Evolutionary conservation across 257 asterid genomes (phyloP).

Genomic region (Mentha longifolia): DNA sequence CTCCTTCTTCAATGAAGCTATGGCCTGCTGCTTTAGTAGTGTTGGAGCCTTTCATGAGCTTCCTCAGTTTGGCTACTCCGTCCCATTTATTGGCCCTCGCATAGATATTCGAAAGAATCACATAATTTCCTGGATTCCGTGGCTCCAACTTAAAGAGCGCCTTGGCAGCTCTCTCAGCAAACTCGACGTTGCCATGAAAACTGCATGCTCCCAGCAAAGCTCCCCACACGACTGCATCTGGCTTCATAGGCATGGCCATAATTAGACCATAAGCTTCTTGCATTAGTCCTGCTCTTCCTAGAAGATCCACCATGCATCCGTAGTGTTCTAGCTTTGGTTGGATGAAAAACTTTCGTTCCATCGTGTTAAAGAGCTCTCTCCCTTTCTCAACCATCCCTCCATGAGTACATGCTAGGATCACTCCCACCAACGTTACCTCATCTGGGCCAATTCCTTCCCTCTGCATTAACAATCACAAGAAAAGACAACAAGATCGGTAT

Average conservation of each 20-base stretch:
- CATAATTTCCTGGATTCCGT: slow-evolving; percentile 83
- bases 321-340: slow-evolving; percentile 69
- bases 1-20: slow-evolving; percentile 85
- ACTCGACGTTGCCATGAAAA: slow-evolving; percentile 71
- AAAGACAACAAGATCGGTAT: slow-evolving; percentile 1
- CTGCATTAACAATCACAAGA: slow-evolving; percentile 45
- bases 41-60: slow-evolving; percentile 66
- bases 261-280: slow-evolving; percentile 68
- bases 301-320: slow-evolving; percentile 89
- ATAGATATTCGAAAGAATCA: slow-evolving; percentile 81
- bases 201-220: slow-evolving; percentile 83
- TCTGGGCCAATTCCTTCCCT: slow-evolving; percentile 62
- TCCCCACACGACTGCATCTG: slow-evolving; percentile 92
- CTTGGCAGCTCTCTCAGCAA: slow-evolving; percentile 74
- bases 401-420: slow-evolving; percentile 82
- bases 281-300: slow-evolving; percentile 76
- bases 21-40: slow-evolving; percentile 76
- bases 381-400: slow-evolving; percentile 73
- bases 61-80: slow-evolving; percentile 73
- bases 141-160: slow-evolving; percentile 68
- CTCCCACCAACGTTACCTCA: slow-evolving; percentile 86
- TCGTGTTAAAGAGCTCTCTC: slow-evolving; percentile 53
- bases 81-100: slow-evolving; percentile 71
- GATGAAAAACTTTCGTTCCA: slow-evolving; percentile 45
- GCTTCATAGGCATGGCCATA: slow-evolving; percentile 74